A percentile compares a stretch with the other conserved stretches of the same genome.
phyloP scores from a whole-genome alignment of 495 filamentous ascomycete species.

The Acidiella bohemica region DNA sequence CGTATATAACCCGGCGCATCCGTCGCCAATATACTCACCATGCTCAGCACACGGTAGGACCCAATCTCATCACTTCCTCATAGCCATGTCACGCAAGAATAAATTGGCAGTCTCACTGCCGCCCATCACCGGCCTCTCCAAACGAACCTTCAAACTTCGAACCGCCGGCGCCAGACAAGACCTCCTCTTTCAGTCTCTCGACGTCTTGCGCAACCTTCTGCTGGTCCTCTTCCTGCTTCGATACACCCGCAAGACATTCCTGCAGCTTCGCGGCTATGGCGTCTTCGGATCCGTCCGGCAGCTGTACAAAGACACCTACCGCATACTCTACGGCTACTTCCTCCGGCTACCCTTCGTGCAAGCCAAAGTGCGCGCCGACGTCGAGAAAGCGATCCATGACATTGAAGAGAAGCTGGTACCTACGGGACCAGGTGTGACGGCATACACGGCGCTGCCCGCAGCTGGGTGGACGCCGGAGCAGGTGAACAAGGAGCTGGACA shows the following conservation, averaged over 20 bases:
- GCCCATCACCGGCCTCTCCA: no score
- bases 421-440: slow-evolving; percentile 52
- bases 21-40: no score
- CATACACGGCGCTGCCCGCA: slow-evolving; percentile 66
- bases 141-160: no score
- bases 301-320: slow-evolving; percentile 52
- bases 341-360: slow-evolving; percentile 73
- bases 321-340: slow-evolving; percentile 72
- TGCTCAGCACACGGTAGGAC: no score
- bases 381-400: slow-evolving; percentile 58
- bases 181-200: slow-evolving; percentile 6
- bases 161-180: slow-evolving; percentile 5
- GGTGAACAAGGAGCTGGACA: slow-evolving; percentile 64
- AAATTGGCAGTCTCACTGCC: no score
- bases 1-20: no score
- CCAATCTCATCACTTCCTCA: no score
- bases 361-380: slow-evolving; percentile 65
- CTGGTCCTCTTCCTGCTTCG: slow-evolving; percentile 84
- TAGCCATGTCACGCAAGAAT: no score
- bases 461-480: slow-evolving; percentile 74
- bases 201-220: slow-evolving; percentile 70
- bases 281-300: slow-evolving; percentile 64
- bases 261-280: slow-evolving; percentile 80
- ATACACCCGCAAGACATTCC: slow-evolving; percentile 65
- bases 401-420: slow-evolving; percentile 72